Base-by-base conservation (phyloP, 441 rosid genomes). In the Mallotus repandus region DNA sequence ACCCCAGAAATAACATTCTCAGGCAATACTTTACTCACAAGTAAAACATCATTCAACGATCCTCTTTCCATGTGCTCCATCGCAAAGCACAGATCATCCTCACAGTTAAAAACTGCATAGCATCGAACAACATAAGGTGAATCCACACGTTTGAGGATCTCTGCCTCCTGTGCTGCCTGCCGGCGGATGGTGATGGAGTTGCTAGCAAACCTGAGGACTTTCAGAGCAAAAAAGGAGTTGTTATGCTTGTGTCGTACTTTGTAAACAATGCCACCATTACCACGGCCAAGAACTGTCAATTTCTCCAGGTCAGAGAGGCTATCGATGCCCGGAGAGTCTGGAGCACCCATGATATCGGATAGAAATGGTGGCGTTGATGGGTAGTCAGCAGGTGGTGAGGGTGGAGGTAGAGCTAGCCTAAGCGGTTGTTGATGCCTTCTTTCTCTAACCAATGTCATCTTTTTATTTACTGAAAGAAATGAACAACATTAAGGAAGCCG, bases 41-140 rank as follows among this genome's bases (percentile, higher is more conserved):
- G 73, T 48, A 89, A 66, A 22, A 69, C 73, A 10, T 87, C 87
- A 8, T 79, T 54, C 41, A 91, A 56, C 0, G 94, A 88, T 9
- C 93, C 91, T 72, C 77, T 68, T 64, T 87, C 90, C 94, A 89
- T 89, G 49, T 85, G 74, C 62, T 89, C 92, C 97, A 91, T 89
- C 0, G 86, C 86, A 16, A 87, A 88, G 78, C 89, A 84, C 1
- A 85, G 80, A 12, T 86, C 84, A 35, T 14, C 75, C 74, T 66
- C 74, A 49, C 18, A 64, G 25, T 76, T 76, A 5, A 86, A 82
- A 21, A 87, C 86, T 0, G 85, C 87, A 2, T 81, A 77, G 76
- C 90, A 89, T 72, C 85, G 82, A 7, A 91, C 87, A 16, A 88
- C 71, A n/a, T 69, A 84, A 13, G 76, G 86, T 0, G 93, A 89